These are phyloP conservation scores for Parastagonospora avenae DNA, from an alignment of 2,329 filamentous ascomycete species.

Conservation along the genomic window DNA sequence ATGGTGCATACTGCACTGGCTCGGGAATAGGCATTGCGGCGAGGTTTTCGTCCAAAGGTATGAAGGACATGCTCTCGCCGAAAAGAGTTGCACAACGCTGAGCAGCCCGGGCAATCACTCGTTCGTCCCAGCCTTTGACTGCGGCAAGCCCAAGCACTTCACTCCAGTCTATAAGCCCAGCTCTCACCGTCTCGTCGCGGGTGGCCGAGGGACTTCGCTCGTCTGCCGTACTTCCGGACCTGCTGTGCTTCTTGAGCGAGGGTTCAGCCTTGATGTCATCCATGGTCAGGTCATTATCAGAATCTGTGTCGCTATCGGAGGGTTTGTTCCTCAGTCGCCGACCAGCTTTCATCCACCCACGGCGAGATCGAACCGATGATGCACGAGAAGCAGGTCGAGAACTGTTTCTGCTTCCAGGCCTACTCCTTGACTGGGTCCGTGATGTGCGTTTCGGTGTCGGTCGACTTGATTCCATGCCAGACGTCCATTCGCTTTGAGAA, in stretches of 20 bases:
- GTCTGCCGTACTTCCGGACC: conserved; percentile 12
- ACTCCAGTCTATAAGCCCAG: conserved; percentile 69
- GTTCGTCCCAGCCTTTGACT: conserved; percentile 69
- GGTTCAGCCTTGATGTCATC: neutral
- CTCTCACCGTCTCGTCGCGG: conserved; percentile 15
- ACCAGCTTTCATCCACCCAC: neutral
- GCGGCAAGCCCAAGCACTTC: conserved; percentile 81
- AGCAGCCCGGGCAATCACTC: conserved; percentile 70
- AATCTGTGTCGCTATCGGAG: conserved; percentile 16
- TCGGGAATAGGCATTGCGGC: conserved; percentile 26
- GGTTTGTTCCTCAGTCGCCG: conserved; percentile 1
- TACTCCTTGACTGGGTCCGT: conserved; percentile 16
- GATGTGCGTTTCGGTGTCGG: conserved; percentile 19
- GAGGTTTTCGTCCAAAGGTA: conserved; percentile 56
- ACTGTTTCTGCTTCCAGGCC: conserved; percentile 9
- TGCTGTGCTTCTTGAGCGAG: conserved; percentile 13
- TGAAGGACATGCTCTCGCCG: conserved; percentile 70
- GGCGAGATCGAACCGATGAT: conserved; percentile 1
- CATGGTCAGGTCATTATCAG: conserved; percentile 36
- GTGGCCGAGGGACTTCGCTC: conserved; percentile 13
- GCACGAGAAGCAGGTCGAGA: conserved; percentile 16
- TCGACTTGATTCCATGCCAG: conserved; percentile 30
- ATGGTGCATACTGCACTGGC: conserved; percentile 44
- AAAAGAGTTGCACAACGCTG: conserved; percentile 79
- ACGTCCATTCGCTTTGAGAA: conserved; percentile 34